These are phyloP conservation scores for Panicum hallii DNA, from an alignment of 202 grass and related monocot species.

Conservation along the genomic window DNA sequence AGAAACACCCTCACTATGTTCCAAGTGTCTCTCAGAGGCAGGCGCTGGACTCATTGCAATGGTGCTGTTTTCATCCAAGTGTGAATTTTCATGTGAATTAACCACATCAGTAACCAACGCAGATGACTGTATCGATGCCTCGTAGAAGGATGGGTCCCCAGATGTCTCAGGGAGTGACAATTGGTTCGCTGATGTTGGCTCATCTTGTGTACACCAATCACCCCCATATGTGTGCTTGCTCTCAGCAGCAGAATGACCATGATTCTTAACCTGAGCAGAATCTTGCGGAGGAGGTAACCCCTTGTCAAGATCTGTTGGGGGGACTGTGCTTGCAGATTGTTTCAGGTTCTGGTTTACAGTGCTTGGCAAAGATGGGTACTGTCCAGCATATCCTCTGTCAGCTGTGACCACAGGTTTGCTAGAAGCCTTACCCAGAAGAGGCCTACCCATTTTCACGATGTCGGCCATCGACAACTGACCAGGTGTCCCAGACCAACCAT, in stretches of 20 bases:
- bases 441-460: conserved; percentile 92
- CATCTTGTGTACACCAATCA: conserved; percentile 70
- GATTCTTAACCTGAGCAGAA: conserved; percentile 57
- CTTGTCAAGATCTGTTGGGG: conserved; percentile 54
- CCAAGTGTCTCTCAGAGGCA: conserved; percentile 62
- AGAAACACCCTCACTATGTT: conserved; percentile 54
- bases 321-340: conserved; percentile 49
- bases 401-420: conserved; percentile 51
- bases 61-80: conserved; percentile 55
- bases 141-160: conserved; percentile 40
- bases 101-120: conserved; percentile 44
- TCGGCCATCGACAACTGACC: conserved; percentile 94
- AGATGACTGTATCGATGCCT: conserved; percentile 53
- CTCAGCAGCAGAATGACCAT: conserved; percentile 46
- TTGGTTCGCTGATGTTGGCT: conserved; percentile 48
- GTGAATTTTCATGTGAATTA: conserved; percentile 54
- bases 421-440: conserved; percentile 72
- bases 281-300: conserved; percentile 51
- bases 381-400: conserved; percentile 66
- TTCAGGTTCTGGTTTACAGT: conserved; percentile 53
- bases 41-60: conserved; percentile 34
- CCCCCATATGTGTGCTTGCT: conserved; percentile 57
- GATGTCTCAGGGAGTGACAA: conserved; percentile 56
- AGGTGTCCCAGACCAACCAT: conserved; percentile 72
- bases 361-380: conserved; percentile 71